Evolutionary conservation across 208 protist species (phyloP), one percentile per base, ranked within the genome.

Genomic region (Histomonas meleagridis): DNA sequence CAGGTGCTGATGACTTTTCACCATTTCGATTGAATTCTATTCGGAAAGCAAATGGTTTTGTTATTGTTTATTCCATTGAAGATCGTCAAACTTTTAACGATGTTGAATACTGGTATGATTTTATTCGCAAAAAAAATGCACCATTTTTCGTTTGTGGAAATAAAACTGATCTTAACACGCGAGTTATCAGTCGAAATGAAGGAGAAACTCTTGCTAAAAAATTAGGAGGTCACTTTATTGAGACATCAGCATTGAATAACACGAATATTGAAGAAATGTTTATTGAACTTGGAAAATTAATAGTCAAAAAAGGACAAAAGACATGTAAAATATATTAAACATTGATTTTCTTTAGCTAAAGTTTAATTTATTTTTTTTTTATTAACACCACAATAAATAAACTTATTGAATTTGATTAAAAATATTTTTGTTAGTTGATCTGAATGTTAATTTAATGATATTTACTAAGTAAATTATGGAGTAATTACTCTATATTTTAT

Each of bases 101-200:
- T 43, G 40, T 72, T 43, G 65, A 72, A 40, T 32, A 72, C 40
- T 32, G 32, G 7, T 32, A 72, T 72, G n/a, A 7, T 1, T 32
- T 49, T 49, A 79, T 79, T 16, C 40, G 40, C 16, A 49, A 23
- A 49, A 46, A 23, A 1, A 40, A 79, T 79, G 40, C 49, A 0
- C 70, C 70, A n/a, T 10, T 79, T 28, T 4, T 79, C 16, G 49
- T 79, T 49, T 46, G 40, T 3, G 94, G 94, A 43, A 95, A 94
- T 62, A 95, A 95, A 72, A 79, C 49, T 28, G 94, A 95, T 69
- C 91, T 95, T 9, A 90, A 51, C n/a, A n/a, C 92, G 65, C 38
- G 81, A 5, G 46, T 62, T 38, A 92, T 95, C 12, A 92, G 92
- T 53, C 90, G 62, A 32, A 92, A 95, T 38, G 81, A 91, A 40